Evolutionary conservation across 805 yeast species (phyloP), one percentile per base, ranked within the genome.

Genomic region (Teunomyces lycoperdinae): DNA sequence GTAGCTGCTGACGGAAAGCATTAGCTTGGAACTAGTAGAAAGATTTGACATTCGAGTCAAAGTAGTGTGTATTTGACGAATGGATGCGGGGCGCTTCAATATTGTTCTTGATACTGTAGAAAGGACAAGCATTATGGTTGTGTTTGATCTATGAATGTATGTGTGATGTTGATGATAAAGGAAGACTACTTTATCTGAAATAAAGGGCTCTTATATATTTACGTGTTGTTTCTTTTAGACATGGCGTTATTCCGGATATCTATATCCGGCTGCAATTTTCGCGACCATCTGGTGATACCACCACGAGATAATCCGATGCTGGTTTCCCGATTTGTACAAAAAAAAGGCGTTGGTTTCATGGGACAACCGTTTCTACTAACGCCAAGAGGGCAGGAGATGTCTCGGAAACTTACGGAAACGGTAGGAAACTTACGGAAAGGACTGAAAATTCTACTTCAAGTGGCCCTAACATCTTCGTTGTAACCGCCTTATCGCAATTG

Each of bases 1-100:
- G 51, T 64, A 64, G 43, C 57, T 58, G 8, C 43, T 30, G 26
- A 41, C 43, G 5, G 34, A 29, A 14, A 38, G 41, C 41, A 38
- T 38, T n/a, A 38, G 41, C 41, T 38, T 38, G 5, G 41, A 38
- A 6, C 41, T 14, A 6, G 41, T 38, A 6, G 41, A 38, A 11
- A 38, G 13, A 26, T 38, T 38, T 5, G 41, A 24, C 27, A 38
- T 26, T 26, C 27, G 41, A 14, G 41, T 38, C 41, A 38, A 38
- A 8, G 30, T 38, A 8, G 41, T 38, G 28, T 29, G n/a, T 26
- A 38, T 24, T 38, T 38, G 30, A 38, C 41, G 41, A 8, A 38
- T 11, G 2, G 41, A 38, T 11, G 30, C 13, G 8, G 27, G 30
- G n/a, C 41, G 41, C 41, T 26, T 38, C 41, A 38, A 38, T 38